phyloP scores from a whole-genome alignment of 116 monocot genomes.

The Cymodocea nodosa region DNA sequence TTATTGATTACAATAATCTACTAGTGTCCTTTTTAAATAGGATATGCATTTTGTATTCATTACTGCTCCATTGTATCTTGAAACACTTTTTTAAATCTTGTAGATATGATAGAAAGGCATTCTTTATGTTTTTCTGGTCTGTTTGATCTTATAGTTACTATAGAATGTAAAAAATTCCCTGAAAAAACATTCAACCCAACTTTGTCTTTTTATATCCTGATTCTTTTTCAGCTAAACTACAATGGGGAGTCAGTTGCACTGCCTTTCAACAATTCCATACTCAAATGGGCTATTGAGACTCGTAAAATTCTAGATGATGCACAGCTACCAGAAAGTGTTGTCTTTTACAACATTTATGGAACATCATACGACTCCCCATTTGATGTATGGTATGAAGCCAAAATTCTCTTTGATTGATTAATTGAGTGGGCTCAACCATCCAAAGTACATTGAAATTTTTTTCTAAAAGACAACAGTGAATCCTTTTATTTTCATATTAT shows the following conservation, averaged over 20 bases:
- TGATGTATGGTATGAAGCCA: constrained; percentile 49
- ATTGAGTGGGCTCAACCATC: too few species aligned
- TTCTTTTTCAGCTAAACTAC: constrained; percentile 35
- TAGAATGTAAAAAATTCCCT: not conserved
- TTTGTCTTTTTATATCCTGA: not conserved
- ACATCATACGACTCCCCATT: constrained; percentile 58
- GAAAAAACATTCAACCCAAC: not conserved
- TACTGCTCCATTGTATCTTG: too few species aligned
- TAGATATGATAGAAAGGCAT: too few species aligned
- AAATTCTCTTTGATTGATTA: not conserved
- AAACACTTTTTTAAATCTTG: too few species aligned
- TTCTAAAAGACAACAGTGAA: too few species aligned
- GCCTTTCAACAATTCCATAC: constrained; percentile 60
- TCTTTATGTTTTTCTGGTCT: not conserved
- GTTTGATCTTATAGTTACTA: not conserved
- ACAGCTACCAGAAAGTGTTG: constrained; percentile 44
- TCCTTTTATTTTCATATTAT: too few species aligned
- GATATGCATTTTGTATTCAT: too few species aligned
- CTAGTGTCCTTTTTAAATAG: too few species aligned
- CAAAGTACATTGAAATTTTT: too few species aligned
- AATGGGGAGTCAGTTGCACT: constrained; percentile 53
- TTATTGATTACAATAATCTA: too few species aligned
- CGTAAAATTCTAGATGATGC: constrained; percentile 50
- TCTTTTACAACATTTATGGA: constrained; percentile 50
- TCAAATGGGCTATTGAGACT: constrained; percentile 64